phyloP scores from a whole-genome alignment of 2,329 filamentous ascomycete genomes.

The Emericellopsis cladophorae region DNA sequence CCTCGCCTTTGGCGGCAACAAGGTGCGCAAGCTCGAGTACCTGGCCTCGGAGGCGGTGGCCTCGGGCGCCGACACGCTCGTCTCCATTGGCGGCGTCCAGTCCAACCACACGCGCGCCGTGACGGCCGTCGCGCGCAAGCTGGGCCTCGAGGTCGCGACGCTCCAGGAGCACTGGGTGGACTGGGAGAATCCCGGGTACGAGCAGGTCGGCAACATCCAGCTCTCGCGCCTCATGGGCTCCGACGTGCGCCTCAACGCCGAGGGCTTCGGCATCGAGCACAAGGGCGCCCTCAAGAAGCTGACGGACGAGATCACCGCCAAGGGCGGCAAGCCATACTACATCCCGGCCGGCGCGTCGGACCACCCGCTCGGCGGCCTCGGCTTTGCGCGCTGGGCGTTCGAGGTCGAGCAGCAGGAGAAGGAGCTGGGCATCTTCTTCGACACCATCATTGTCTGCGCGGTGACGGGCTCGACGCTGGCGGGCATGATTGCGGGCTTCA shows the following conservation, averaged over 20 bases:
- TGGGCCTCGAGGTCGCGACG: constrained; percentile 39
- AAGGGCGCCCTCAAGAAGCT: constrained; percentile 45
- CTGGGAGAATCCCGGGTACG: constrained; percentile 45
- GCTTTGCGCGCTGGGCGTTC: constrained; percentile 59
- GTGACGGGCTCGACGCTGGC: constrained; percentile 61
- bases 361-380: constrained; percentile 56
- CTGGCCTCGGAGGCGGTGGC: constrained; percentile 49
- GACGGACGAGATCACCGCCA: constrained; percentile 34
- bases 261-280: constrained; percentile 55
- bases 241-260: constrained; percentile 46
- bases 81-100: constrained; percentile 56
- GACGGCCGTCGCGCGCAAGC: constrained; percentile 44
- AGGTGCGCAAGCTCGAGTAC: constrained; percentile 59
- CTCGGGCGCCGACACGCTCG: constrained; percentile 45
- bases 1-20: constrained; percentile 57
- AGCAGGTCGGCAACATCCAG: constrained; percentile 58
- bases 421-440: constrained; percentile 50
- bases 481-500: constrained; percentile 63
- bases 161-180: constrained; percentile 59
- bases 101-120: constrained; percentile 60
- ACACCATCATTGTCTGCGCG: constrained; percentile 55
- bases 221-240: constrained; percentile 55
- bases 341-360: constrained; percentile 61
- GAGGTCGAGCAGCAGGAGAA: constrained; percentile 54
- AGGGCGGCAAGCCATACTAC: constrained; percentile 53